These are phyloP conservation scores for Pichia phayaonensis DNA, from an alignment of 805 yeast species.

Conservation along the genomic window DNA sequence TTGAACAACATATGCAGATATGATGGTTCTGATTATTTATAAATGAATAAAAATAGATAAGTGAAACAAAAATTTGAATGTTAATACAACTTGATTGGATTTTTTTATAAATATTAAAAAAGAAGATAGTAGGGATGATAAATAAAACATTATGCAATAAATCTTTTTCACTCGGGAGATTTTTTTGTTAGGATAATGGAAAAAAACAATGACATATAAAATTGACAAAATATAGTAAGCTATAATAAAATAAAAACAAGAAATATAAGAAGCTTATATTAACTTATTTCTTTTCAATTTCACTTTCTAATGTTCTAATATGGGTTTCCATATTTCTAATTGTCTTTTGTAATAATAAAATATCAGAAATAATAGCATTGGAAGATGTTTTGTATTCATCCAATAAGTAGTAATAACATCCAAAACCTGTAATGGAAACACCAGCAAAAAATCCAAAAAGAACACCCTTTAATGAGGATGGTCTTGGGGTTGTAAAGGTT, in stretches of 20 bases:
- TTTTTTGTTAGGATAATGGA: neutral
- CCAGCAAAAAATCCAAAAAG: conserved; percentile 77
- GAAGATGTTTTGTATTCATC: conserved; percentile 73
- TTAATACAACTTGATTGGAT: neutral
- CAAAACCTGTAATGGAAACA: conserved; percentile 63
- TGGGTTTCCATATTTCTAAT: conserved; percentile 14
- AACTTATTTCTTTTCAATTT: conserved; percentile 22
- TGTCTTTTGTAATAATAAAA: conserved; percentile 59
- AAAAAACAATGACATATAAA: neutral
- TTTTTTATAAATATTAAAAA: neutral
- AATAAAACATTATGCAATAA: neutral
- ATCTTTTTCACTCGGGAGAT: neutral
- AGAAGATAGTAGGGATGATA: neutral
- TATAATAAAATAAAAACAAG: neutral
- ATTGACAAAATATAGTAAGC: neutral
- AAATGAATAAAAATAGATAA: neutral
- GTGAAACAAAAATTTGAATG: neutral
- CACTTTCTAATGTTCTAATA: conserved; percentile 43
- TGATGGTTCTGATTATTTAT: neutral
- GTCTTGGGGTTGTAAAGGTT: conserved; percentile 4
- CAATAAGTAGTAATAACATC: conserved; percentile 67
- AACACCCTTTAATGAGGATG: conserved; percentile 31
- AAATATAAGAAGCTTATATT: neutral
- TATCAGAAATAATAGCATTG: conserved; percentile 67
- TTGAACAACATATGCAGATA: neutral